A percentile compares a stretch with the other conserved stretches of the same genome.
Conservation (phyloP, 1,284 basidiomycete genomes). For the Leccinum variabile region DNA sequence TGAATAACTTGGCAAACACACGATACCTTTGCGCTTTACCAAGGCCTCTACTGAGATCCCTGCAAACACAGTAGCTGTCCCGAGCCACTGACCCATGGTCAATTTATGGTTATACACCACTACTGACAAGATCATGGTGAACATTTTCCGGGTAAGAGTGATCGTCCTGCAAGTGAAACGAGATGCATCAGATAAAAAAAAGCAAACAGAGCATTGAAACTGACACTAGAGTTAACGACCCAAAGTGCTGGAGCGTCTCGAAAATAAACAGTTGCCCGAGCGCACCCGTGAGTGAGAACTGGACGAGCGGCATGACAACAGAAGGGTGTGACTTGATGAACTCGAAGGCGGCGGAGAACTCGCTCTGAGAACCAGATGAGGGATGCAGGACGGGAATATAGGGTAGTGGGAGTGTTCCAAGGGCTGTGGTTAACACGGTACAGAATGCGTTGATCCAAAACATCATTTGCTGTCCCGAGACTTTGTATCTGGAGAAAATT, state of each 20-base stretch:
- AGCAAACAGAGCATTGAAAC: constrained; percentile 31
- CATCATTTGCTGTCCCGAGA: constrained; percentile 99
- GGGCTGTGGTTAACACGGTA: constrained; percentile 63
- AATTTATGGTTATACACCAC: constrained; percentile 90
- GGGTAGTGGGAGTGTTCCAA: constrained; percentile 70
- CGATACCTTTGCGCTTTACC: constrained; percentile 78
- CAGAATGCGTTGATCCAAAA: constrained; percentile 92
- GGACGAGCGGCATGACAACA: constrained; percentile 73
- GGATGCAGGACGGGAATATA: constrained; percentile 76
- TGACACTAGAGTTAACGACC: constrained; percentile 89
- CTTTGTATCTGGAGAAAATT: constrained; percentile 78
- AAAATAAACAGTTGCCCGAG: constrained; percentile 98
- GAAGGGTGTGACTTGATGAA: constrained; percentile 84
- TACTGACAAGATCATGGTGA: constrained; percentile 97
- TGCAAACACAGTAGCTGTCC: constrained; percentile 87
- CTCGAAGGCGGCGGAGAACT: constrained; percentile 66
- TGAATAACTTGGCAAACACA: constrained; percentile 7
- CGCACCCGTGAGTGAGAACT: constrained; percentile 90
- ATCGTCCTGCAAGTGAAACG: constrained; percentile 61
- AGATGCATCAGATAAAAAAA: constrained; percentile 5
- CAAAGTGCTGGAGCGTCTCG: constrained; percentile 95
- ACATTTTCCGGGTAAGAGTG: constrained; percentile 96
- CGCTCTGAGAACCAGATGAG: constrained; percentile 55
- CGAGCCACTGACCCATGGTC: constrained; percentile 86
- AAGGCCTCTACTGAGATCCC: constrained; percentile 94